Percentiles rank a stretch among this genome's conserved stretches.
phyloP scores from a whole-genome alignment of 2,329 filamentous ascomycete genomes.

The Tolypocladium tropicale region DNA sequence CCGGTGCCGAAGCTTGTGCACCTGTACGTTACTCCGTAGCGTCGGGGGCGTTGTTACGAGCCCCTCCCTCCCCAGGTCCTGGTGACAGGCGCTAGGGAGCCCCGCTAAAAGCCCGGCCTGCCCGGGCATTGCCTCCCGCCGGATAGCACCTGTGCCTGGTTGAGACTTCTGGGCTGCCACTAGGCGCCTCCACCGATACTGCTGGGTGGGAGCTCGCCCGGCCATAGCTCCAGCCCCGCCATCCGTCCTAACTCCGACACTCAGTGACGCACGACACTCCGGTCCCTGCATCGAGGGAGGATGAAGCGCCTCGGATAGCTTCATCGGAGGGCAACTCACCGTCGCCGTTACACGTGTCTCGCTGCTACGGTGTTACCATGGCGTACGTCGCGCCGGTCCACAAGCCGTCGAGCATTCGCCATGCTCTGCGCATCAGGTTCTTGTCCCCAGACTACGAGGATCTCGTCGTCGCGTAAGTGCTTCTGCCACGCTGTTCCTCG shows the following conservation, averaged over 20 bases:
- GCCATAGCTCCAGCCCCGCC: neutral
- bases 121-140: too few relatives aligned
- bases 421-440: slow-evolving; percentile 75
- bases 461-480: slow-evolving; percentile 72
- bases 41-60: too few relatives aligned
- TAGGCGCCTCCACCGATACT: too few relatives aligned
- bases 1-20: too few relatives aligned
- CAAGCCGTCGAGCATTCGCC: slow-evolving; percentile 78
- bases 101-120: too few relatives aligned
- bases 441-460: slow-evolving; percentile 66
- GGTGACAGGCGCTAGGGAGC: too few relatives aligned
- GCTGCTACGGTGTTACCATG: slow-evolving; percentile 41
- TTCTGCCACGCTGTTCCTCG: neutral
- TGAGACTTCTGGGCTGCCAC: too few relatives aligned
- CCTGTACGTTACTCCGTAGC: too few relatives aligned
- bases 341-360: neutral
- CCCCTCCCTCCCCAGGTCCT: too few relatives aligned
- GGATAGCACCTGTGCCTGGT: too few relatives aligned
- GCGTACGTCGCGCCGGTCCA: slow-evolving; percentile 93
- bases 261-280: neutral
- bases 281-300: neutral
- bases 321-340: slow-evolving; percentile 9
- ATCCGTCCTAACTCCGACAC: neutral
- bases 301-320: slow-evolving; percentile 18
- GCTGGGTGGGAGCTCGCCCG: neutral